Evolutionary conservation across 345 rosid species (phyloP).

Genomic region (Hypericum perforatum): DNA sequence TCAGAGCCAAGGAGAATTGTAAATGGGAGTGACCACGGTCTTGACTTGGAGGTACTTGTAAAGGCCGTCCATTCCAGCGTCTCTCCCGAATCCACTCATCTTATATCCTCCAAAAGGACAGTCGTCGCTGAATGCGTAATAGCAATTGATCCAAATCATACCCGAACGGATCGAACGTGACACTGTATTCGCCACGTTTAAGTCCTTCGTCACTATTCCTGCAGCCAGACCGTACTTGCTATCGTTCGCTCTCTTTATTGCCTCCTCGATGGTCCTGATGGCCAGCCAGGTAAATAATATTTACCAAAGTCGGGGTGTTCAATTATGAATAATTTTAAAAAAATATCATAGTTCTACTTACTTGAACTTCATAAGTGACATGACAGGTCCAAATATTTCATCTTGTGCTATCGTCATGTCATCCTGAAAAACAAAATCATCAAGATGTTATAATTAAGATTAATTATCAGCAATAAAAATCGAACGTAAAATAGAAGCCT

Average conservation of each 20-base stretch:
- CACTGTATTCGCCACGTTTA: constrained; percentile 3
- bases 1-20: constrained; percentile 4
- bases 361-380: constrained; percentile 2
- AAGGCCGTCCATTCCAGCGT: neutral
- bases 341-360: neutral
- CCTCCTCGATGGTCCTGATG: neutral
- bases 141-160: constrained; percentile 4
- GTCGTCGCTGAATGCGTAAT: neutral
- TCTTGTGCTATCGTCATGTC: constrained; percentile 5
- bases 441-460: no score
- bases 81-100: constrained; percentile 5
- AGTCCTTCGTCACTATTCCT: neutral
- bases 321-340: no score
- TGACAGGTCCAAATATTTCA: constrained; percentile 3
- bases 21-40: constrained; percentile 2
- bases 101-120: constrained; percentile 6
- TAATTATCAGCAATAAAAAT: no score
- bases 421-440: neutral
- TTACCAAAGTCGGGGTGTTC: no score
- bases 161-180: constrained; percentile 1
- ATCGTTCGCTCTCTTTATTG: neutral
- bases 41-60: constrained; percentile 5
- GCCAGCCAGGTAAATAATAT: neutral
- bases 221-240: constrained; percentile 4
- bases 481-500: no score